Evolutionary conservation across 2,329 filamentous ascomycete genomes (phyloP).

Genomic region (Diaporthe eres): DNA sequence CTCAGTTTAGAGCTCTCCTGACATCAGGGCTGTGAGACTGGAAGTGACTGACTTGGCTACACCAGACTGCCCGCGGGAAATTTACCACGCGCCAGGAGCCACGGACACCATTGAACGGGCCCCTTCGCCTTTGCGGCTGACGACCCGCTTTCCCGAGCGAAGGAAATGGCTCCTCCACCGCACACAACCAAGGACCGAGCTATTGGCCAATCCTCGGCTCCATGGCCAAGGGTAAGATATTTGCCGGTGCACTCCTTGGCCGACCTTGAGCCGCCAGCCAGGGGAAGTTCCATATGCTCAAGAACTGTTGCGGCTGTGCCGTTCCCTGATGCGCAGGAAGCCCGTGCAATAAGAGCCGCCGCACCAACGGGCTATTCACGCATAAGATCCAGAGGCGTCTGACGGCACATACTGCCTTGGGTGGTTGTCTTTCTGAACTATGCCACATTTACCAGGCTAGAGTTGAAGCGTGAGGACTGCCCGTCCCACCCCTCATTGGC

Average conservation of each 20-base stretch:
- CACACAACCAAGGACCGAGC: not conserved
- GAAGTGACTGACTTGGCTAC: slow-evolving; percentile 5
- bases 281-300: not conserved
- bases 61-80: not conserved
- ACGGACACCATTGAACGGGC: not conserved
- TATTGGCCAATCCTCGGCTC: too few relatives aligned
- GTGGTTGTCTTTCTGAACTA: too few relatives aligned
- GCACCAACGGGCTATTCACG: not conserved
- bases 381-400: not conserved
- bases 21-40: slow-evolving; percentile 18
- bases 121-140: not conserved
- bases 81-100: not conserved
- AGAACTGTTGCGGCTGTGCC: not conserved
- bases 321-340: not conserved
- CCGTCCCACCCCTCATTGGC: not conserved
- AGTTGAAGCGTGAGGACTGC: not conserved
- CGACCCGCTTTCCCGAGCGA: slow-evolving; percentile 2
- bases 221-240: not conserved
- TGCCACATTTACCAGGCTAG: not conserved
- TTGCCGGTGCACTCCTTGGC: not conserved
- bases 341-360: not conserved
- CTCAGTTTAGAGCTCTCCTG: slow-evolving; percentile 4
- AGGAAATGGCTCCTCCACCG: not conserved
- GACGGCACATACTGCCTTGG: not conserved
- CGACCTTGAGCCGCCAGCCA: not conserved